These are phyloP conservation scores for Dendrobium chrysotoxum DNA, from an alignment of 106 monocot genomes.

Conservation along the genomic window DNA sequence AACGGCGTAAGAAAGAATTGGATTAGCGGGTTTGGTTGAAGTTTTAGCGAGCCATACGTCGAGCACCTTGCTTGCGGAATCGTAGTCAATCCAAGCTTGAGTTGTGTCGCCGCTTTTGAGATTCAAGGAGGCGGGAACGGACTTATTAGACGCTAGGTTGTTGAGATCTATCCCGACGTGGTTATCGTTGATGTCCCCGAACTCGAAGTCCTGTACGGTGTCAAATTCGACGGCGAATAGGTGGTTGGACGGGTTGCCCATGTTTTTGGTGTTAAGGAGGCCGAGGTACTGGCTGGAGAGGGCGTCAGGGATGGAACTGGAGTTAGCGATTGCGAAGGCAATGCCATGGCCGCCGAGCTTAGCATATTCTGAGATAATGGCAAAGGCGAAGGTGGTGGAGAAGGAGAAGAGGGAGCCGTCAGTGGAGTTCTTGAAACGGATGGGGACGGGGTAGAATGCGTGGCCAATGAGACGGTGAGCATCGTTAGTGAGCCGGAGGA, in stretches of 20 bases:
- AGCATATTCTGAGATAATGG: conserved; percentile 6
- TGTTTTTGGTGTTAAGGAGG: conserved; percentile 9
- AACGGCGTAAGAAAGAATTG: conserved; percentile 6
- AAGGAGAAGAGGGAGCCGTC: conserved; percentile 11
- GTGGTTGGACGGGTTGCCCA: conserved; percentile 16
- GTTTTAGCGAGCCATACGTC: neutral
- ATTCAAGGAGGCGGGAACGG: neutral
- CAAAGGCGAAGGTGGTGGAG: conserved; percentile 15
- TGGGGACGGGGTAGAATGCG: conserved; percentile 12
- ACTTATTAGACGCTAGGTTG: conserved; percentile 11
- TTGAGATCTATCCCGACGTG: conserved; percentile 12
- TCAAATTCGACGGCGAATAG: conserved; percentile 13
- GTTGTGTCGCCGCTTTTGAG: conserved; percentile 8
- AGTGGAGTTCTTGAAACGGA: conserved; percentile 15
- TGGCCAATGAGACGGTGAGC: conserved; percentile 12
- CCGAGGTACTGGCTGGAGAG: conserved; percentile 13
- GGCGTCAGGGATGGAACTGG: conserved; percentile 8
- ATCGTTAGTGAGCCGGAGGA: conserved; percentile 15
- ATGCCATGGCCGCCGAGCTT: conserved; percentile 14
- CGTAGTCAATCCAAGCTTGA: conserved; percentile 14
- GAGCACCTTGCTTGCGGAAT: conserved; percentile 3
- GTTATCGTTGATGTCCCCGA: conserved; percentile 14
- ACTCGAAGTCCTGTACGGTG: conserved; percentile 11
- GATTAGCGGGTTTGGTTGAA: neutral
- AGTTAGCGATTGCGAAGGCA: conserved; percentile 9